A percentile compares a stretch with the other conserved stretches of the same genome.
These are phyloP conservation scores for Rhizopogon parksii DNA, from an alignment of 1,284 basidiomycete species.

Conservation along the genomic window DNA sequence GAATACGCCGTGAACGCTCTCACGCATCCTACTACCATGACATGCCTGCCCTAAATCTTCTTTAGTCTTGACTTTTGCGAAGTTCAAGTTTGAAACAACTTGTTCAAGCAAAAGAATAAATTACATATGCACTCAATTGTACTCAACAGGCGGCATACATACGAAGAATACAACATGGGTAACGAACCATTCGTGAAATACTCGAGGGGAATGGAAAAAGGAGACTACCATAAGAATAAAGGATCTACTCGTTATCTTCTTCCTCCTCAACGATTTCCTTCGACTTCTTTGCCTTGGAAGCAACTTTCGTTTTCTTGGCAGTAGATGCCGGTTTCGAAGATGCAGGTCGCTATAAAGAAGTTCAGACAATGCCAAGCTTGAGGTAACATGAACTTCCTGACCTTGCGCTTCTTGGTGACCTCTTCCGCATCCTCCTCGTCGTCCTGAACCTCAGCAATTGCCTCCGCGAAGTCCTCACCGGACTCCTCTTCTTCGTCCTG, in stretches of 20 bases:
- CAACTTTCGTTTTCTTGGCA: conserved; percentile 21
- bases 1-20: conserved; percentile 16
- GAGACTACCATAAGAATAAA: background rate
- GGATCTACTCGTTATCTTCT: conserved; percentile 15
- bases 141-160: no score
- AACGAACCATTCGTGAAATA: no score
- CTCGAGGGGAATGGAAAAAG: background rate
- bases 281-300: conserved; percentile 25
- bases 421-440: conserved; percentile 23
- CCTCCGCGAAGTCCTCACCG: conserved; percentile 27
- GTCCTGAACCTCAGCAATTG: conserved; percentile 23
- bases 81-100: no score
- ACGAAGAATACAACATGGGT: no score
- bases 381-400: conserved; percentile 6
- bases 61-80: background rate
- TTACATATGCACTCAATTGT: no score
- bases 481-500: conserved; percentile 28
- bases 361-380: conserved; percentile 11
- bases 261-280: conserved; percentile 26
- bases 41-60: conserved; percentile 20
- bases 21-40: conserved; percentile 12
- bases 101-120: no score
- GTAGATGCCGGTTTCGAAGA: conserved; percentile 19
- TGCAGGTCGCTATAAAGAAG: conserved; percentile 17
- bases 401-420: conserved; percentile 26